Percentiles rank a stretch among this genome's conserved stretches.
These are phyloP conservation scores for Ceratocystis alfenasii DNA, from an alignment of 2,329 filamentous ascomycete species.

Conservation along the genomic window DNA sequence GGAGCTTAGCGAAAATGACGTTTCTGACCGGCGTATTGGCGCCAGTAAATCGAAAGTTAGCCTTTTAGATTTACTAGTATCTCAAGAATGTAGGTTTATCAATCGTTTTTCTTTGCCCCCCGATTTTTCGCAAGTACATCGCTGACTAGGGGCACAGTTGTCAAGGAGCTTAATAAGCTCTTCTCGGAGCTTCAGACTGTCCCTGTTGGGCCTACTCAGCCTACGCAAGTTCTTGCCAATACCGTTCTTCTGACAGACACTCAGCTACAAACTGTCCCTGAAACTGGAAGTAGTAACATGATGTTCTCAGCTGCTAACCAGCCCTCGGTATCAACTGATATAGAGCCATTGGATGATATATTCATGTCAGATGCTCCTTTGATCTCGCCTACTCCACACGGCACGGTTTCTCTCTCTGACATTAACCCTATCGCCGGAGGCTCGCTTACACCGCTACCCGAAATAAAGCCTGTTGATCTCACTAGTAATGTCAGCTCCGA, in stretches of 20 bases:
- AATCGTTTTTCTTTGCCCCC: too few species aligned
- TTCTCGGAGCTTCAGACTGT: conserved; percentile 61
- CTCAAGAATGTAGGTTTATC: conserved; percentile 59
- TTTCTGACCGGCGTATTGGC: conserved; percentile 62
- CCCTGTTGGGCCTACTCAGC: conserved; percentile 49
- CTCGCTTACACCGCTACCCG: conserved; percentile 4
- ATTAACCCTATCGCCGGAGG: conserved; percentile 17
- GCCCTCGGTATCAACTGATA: not conserved
- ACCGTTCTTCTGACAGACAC: conserved; percentile 53
- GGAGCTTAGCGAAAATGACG: conserved; percentile 53
- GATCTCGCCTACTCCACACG: not conserved
- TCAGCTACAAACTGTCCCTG: conserved; percentile 19
- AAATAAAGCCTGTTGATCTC: not conserved
- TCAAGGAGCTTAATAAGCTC: conserved; percentile 57
- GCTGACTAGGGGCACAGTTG: conserved; percentile 40
- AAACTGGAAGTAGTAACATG: not conserved
- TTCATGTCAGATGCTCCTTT: conserved; percentile 18
- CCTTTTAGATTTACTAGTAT: conserved; percentile 47
- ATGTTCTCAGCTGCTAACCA: not conserved
- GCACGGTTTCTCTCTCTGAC: conserved; percentile 17
- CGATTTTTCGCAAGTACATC: not conserved
- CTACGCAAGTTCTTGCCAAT: conserved; percentile 65
- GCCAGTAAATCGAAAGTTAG: conserved; percentile 44
- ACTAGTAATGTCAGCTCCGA: conserved; percentile 15
- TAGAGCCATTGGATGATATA: conserved; percentile 11